Evolutionary conservation across 148 eudicot species (phyloP).

Genomic region (Fagopyrum esculentum): DNA sequence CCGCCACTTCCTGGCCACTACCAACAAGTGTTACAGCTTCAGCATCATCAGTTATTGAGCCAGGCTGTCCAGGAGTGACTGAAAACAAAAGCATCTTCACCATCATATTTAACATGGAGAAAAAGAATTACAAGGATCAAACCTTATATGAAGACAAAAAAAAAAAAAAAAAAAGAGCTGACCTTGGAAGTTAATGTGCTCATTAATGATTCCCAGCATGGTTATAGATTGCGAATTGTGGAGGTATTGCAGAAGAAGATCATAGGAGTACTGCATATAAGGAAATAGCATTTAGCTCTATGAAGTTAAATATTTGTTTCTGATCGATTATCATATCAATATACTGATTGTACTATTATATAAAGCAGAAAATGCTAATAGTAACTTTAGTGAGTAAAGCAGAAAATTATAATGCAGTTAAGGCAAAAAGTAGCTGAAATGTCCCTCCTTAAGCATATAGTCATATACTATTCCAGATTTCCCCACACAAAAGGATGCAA

Average conservation of each 20-base stretch:
- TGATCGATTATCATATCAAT: background rate
- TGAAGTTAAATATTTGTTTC: background rate
- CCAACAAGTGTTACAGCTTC: conserved; percentile 83
- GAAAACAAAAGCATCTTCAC: conserved; percentile 21
- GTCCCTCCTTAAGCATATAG: background rate
- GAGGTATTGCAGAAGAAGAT: conserved; percentile 79
- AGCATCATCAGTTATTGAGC: conserved; percentile 74
- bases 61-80: conserved; percentile 90
- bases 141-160: background rate
- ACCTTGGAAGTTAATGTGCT: conserved; percentile 94
- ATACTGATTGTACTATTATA: background rate
- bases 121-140: background rate
- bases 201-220: conserved; percentile 93
- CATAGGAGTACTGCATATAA: conserved; percentile 71
- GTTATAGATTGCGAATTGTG: conserved; percentile 71
- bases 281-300: conserved; percentile 3
- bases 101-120: background rate
- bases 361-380: background rate
- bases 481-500: background rate
- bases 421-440: background rate
- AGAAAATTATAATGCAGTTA: background rate
- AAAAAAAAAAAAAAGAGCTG: conserved; percentile 4
- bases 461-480: background rate
- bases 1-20: conserved; percentile 87
- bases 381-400: background rate